Conservation (phyloP, 1,284 basidiomycete genomes). For the Ceratobasidium papillatum region DNA sequence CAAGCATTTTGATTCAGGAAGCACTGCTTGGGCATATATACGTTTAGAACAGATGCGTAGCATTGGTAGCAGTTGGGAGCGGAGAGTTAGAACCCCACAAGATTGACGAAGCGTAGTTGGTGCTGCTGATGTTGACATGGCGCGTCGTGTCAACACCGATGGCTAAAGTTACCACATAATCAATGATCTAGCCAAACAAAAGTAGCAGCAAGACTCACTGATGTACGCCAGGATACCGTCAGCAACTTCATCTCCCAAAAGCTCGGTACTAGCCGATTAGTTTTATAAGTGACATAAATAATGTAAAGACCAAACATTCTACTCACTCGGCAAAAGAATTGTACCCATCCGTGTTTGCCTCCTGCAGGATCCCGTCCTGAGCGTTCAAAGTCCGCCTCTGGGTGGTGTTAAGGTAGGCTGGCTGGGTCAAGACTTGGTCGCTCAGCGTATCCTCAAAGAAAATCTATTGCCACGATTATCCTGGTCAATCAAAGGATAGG, state of each 20-base stretch:
- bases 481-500: neutral
- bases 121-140: conserved; percentile 26
- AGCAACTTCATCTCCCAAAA: neutral
- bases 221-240: conserved; percentile 21
- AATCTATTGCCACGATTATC: conserved; percentile 50
- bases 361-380: conserved; percentile 48
- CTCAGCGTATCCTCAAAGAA: conserved; percentile 72
- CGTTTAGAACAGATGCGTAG: conserved; percentile 12
- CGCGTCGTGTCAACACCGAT: conserved; percentile 11
- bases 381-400: conserved; percentile 48
- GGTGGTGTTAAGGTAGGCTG: conserved; percentile 48
- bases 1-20: neutral
- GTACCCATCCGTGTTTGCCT: conserved; percentile 48
- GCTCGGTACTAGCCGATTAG: neutral
- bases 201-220: neutral
- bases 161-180: neutral
- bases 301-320: neutral
- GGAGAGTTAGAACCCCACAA: conserved; percentile 1
- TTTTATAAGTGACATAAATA: neutral
- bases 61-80: neutral
- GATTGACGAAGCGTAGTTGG: neutral
- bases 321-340: conserved; percentile 45
- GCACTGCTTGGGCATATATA: neutral
- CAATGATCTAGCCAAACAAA: neutral
- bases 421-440: conserved; percentile 50